Evolutionary conservation across 345 rosid genomes (phyloP).

Genomic region (Arabidopsis arenosa): DNA sequence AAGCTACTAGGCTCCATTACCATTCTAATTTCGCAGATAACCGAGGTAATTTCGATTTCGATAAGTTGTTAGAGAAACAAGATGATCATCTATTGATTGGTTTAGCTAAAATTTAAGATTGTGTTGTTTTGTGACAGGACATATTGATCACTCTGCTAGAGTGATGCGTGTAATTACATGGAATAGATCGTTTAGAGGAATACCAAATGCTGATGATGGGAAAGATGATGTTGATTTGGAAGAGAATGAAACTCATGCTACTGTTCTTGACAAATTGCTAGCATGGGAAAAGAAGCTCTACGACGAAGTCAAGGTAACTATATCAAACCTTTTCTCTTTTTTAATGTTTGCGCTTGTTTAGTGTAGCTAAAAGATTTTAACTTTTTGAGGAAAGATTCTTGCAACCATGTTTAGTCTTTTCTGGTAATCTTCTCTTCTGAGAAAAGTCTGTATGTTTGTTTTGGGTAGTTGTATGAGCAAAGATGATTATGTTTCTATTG

Average conservation of each 20-base stretch:
- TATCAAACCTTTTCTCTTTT: not conserved
- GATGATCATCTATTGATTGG: not conserved
- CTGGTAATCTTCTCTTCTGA: not conserved
- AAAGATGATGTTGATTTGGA: conserved; percentile 82
- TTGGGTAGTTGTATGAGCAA: conserved; percentile 3
- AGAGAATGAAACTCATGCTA: conserved; percentile 93
- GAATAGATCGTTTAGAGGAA: conserved; percentile 86
- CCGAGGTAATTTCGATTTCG: conserved; percentile 44
- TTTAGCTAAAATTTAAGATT: not conserved
- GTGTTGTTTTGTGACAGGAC: conserved; percentile 59
- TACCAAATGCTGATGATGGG: conserved; percentile 55
- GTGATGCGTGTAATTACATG: conserved; percentile 98
- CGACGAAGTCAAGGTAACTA: conserved; percentile 92
- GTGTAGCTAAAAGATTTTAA: not conserved
- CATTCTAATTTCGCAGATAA: conserved; percentile 99
- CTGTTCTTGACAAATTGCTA: conserved; percentile 92
- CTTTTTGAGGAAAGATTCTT: conserved; percentile 11
- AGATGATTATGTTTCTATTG: conserved; percentile 1
- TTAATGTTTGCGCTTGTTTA: not conserved
- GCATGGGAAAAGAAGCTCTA: conserved; percentile 99
- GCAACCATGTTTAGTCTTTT: conserved; percentile 19
- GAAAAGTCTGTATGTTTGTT: not conserved
- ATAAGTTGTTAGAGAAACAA: not conserved
- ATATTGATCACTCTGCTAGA: conserved; percentile 88
- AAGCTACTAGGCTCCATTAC: conserved; percentile 92